These are phyloP conservation scores for Botrytis deweyae DNA, from an alignment of 2,329 filamentous ascomycete species.

Conservation along the genomic window DNA sequence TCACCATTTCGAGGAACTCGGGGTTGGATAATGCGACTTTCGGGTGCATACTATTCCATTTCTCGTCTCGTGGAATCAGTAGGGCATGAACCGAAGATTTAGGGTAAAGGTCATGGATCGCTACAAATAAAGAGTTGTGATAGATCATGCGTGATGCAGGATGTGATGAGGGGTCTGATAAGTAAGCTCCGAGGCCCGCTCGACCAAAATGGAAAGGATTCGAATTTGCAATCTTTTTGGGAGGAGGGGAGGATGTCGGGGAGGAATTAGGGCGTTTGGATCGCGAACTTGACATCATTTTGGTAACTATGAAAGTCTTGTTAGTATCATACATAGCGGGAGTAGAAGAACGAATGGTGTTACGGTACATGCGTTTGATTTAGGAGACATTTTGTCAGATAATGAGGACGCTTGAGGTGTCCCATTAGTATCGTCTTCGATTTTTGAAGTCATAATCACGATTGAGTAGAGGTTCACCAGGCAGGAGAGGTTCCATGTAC, in stretches of 20 bases:
- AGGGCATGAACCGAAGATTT: slow-evolving; percentile 85
- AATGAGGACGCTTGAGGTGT: slow-evolving; percentile 36
- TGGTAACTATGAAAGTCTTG: slow-evolving; percentile 45
- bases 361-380: slow-evolving; percentile 46
- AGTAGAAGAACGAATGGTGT: neutral
- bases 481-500: too few relatives aligned
- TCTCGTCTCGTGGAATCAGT: slow-evolving; percentile 72
- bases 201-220: slow-evolving; percentile 45
- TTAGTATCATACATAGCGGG: neutral
- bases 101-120: slow-evolving; percentile 80
- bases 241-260: neutral
- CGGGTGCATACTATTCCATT: slow-evolving; percentile 65
- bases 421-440: slow-evolving; percentile 44
- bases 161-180: slow-evolving; percentile 59
- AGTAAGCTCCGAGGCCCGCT: slow-evolving; percentile 66
- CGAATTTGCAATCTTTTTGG: slow-evolving; percentile 23
- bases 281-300: slow-evolving; percentile 46
- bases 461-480: neutral
- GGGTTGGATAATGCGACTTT: slow-evolving; percentile 73
- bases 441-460: slow-evolving; percentile 34
- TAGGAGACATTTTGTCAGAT: slow-evolving; percentile 27
- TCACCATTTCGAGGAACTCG: slow-evolving; percentile 65
- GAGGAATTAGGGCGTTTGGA: slow-evolving; percentile 9
- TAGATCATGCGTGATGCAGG: slow-evolving; percentile 61
- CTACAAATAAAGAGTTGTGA: slow-evolving; percentile 66